phyloP scores from a whole-genome alignment of 768 basidiomycete species.

The Peribolospora baueri region DNA sequence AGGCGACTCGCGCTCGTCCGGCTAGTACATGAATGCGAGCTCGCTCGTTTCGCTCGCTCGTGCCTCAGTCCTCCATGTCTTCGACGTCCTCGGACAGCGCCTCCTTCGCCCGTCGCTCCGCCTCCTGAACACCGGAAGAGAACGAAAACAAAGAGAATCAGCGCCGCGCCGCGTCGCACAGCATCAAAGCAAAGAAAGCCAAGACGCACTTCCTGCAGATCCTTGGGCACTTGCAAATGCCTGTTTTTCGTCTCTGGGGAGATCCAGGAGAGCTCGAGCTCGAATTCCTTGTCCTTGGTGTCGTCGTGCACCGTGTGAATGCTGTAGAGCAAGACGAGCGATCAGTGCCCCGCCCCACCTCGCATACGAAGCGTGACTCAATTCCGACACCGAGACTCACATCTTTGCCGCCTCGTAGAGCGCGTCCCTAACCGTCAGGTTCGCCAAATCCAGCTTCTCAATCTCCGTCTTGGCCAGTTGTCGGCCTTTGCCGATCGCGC shows the following conservation, averaged over 20 bases:
- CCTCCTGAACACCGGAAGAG: constrained; percentile 26
- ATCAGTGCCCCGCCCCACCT: too few relatives aligned
- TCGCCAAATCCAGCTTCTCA: constrained; percentile 74
- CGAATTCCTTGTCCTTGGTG: constrained; percentile 92
- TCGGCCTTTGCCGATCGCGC: constrained; percentile 94
- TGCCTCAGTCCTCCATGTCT: constrained; percentile 15
- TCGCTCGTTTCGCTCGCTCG: too few relatives aligned
- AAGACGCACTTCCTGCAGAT: constrained; percentile 30
- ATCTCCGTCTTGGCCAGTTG: constrained; percentile 94
- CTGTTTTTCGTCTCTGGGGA: constrained; percentile 54
- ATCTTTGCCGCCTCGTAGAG: constrained; percentile 85
- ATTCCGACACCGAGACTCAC: constrained; percentile 28
- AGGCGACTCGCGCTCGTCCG: too few relatives aligned
- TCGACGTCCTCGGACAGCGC: constrained; percentile 25
- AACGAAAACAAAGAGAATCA: too few relatives aligned
- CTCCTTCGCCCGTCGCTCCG: constrained; percentile 65
- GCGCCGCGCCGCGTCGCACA: too few relatives aligned
- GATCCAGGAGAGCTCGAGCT: constrained; percentile 94
- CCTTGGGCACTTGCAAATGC: constrained; percentile 63
- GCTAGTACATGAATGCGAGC: too few relatives aligned
- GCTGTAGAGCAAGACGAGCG: constrained; percentile 23
- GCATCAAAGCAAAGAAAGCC: too few relatives aligned
- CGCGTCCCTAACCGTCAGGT: constrained; percentile 57
- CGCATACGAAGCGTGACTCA: not conserved
- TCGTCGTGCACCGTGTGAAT: constrained; percentile 96